phyloP scores from a whole-genome alignment of 2,329 filamentous ascomycete genomes.

The Harringtonia lauricola region DNA sequence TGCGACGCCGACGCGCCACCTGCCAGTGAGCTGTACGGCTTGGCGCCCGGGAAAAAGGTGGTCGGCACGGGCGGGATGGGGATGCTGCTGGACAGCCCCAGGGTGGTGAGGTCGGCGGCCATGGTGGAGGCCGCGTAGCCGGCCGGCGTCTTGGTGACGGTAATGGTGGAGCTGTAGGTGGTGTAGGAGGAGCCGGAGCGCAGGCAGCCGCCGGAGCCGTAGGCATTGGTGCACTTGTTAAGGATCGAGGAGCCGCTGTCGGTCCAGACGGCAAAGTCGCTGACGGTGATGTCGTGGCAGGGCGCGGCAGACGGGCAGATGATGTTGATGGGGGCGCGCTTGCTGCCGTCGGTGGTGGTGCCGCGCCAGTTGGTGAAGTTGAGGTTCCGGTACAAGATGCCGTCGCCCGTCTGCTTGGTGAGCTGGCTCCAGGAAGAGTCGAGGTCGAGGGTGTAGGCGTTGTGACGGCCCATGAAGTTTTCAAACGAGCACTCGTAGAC shows the following conservation, averaged over 20 bases:
- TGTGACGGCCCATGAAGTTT: constrained; percentile 49
- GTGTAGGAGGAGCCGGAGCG: not conserved
- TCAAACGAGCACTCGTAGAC: constrained; percentile 39
- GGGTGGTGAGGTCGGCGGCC: constrained; percentile 11
- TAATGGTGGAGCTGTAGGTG: not conserved
- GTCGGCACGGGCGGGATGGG: constrained; percentile 12
- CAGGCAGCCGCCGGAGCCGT: constrained; percentile 13
- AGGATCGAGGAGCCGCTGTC: constrained; percentile 8
- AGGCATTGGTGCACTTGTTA: constrained; percentile 13
- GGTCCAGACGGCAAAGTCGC: constrained; percentile 14
- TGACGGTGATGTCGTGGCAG: constrained; percentile 11
- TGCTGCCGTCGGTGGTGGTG: constrained; percentile 33
- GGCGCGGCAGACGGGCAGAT: constrained; percentile 12
- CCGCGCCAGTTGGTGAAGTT: constrained; percentile 45
- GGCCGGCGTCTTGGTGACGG: not conserved
- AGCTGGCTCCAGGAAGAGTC: constrained; percentile 36
- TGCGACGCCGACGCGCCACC: constrained; percentile 1
- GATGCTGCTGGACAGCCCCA: constrained; percentile 10
- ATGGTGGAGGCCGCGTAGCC: constrained; percentile 9
- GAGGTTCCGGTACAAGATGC: constrained; percentile 41
- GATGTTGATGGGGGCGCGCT: constrained; percentile 41
- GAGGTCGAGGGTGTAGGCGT: constrained; percentile 46
- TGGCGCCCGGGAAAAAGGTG: constrained; percentile 12
- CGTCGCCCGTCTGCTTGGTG: constrained; percentile 25
- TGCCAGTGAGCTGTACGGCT: constrained; percentile 9